phyloP scores from a whole-genome alignment of 2,329 filamentous ascomycete species.

The Arthrobotrys sphaeroides region DNA sequence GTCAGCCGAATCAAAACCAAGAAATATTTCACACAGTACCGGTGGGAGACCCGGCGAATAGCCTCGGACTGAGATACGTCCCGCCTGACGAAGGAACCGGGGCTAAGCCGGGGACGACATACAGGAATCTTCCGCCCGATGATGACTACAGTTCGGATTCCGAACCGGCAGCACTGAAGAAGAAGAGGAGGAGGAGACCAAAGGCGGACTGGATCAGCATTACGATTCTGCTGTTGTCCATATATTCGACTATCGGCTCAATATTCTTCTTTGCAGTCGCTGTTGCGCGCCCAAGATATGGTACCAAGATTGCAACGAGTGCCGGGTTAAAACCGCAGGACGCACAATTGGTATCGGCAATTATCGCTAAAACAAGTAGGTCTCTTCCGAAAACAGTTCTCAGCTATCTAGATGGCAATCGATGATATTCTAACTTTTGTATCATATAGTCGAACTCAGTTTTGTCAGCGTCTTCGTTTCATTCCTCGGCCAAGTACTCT shows the following conservation, averaged over 20 bases:
- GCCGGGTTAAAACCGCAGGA: constrained; percentile 35
- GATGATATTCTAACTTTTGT: neutral
- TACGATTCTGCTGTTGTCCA: constrained; percentile 29
- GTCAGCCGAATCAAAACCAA: neutral
- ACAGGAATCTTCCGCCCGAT: constrained; percentile 13
- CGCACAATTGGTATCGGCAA: constrained; percentile 44
- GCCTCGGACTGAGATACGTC: constrained; percentile 36
- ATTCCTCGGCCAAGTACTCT: constrained; percentile 78
- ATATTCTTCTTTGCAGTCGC: constrained; percentile 42
- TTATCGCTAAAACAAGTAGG: constrained; percentile 46
- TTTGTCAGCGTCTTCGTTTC: constrained; percentile 82
- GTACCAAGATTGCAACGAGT: constrained; percentile 27
- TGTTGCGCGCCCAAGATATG: constrained; percentile 30
- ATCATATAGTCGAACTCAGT: constrained; percentile 70
- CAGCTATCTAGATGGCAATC: no score
- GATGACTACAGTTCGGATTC: constrained; percentile 33
- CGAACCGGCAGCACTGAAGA: neutral
- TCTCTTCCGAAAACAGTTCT: neutral
- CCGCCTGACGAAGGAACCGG: constrained; percentile 7
- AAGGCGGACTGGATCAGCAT: constrained; percentile 35
- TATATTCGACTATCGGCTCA: constrained; percentile 48
- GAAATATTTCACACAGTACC: constrained; percentile 12
- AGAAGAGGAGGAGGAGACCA: constrained; percentile 1
- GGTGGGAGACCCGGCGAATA: neutral
- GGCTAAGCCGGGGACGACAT: neutral